Evolutionary conservation across 768 basidiomycete species (phyloP).

Genomic region (Lactarius psammicola): DNA sequence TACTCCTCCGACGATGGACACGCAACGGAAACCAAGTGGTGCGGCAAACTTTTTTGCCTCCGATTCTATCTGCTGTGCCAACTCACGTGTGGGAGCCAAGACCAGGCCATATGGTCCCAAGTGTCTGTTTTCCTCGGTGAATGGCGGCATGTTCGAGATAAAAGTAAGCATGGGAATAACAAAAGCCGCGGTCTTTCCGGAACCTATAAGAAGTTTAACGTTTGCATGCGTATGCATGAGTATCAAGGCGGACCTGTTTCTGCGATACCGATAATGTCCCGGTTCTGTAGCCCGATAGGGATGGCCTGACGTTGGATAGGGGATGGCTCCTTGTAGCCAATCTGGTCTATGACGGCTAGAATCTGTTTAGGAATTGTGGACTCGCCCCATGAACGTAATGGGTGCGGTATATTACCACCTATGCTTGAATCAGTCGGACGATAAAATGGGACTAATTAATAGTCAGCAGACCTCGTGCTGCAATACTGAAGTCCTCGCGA

Average conservation of each 20-base stretch:
- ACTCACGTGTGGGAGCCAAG: slow-evolving; percentile 94
- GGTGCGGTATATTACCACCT: slow-evolving; percentile 94
- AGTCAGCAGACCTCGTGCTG: slow-evolving; percentile 68
- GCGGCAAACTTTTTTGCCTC: slow-evolving; percentile 91
- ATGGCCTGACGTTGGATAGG: slow-evolving; percentile 98
- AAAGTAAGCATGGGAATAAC: slow-evolving; percentile 98
- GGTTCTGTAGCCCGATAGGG: slow-evolving; percentile 95
- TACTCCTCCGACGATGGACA: slow-evolving; percentile 98
- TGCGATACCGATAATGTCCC: slow-evolving; percentile 97
- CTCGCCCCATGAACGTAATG: slow-evolving; percentile 89
- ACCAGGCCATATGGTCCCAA: slow-evolving; percentile 93
- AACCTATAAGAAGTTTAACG: slow-evolving; percentile 52
- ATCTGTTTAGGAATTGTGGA: slow-evolving; percentile 77
- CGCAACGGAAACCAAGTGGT: slow-evolving; percentile 88
- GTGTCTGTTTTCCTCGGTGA: slow-evolving; percentile 92
- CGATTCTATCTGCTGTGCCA: slow-evolving; percentile 95
- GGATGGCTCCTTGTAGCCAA: slow-evolving; percentile 97
- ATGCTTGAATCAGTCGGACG: slow-evolving; percentile 11
- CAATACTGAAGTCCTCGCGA: slow-evolving; percentile 96
- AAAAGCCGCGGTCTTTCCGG: slow-evolving; percentile 98
- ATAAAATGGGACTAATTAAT: neutral
- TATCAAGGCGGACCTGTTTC: slow-evolving; percentile 73
- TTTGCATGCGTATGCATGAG: neutral
- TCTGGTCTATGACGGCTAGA: slow-evolving; percentile 78
- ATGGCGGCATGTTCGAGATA: slow-evolving; percentile 79